Conservation (phyloP, 169 alveolate genomes). For the Plasmodium coatneyi region DNA sequence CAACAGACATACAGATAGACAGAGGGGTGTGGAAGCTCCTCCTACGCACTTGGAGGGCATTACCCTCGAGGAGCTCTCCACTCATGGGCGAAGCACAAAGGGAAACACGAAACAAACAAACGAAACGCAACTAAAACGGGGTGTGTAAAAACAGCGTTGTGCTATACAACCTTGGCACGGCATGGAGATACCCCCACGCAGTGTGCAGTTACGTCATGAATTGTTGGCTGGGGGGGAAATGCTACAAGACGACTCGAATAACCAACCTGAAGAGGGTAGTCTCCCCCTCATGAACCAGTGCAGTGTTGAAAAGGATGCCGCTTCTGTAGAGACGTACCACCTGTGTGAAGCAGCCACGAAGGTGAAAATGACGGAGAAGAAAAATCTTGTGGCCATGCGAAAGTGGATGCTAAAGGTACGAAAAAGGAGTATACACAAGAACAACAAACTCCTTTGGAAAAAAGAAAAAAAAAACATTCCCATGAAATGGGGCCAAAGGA, state of each 20-base stretch:
- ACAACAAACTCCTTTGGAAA: background rate
- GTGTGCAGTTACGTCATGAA: background rate
- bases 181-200: background rate
- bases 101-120: background rate
- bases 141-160: background rate
- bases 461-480: background rate
- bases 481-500: background rate
- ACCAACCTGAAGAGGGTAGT: background rate
- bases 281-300: background rate
- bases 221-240: background rate
- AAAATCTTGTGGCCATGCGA: background rate
- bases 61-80: background rate
- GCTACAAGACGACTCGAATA: background rate
- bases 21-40: background rate
- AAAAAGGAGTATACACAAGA: background rate
- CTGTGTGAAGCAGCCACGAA: background rate
- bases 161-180: too few relatives aligned
- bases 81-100: background rate
- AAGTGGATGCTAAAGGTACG: background rate
- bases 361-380: background rate
- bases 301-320: background rate
- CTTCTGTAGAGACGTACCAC: background rate
- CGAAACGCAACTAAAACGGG: background rate
- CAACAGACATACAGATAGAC: background rate
- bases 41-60: background rate